Conservation (phyloP, 2,329 filamentous ascomycete genomes). For the Venturia oleaginea region DNA sequence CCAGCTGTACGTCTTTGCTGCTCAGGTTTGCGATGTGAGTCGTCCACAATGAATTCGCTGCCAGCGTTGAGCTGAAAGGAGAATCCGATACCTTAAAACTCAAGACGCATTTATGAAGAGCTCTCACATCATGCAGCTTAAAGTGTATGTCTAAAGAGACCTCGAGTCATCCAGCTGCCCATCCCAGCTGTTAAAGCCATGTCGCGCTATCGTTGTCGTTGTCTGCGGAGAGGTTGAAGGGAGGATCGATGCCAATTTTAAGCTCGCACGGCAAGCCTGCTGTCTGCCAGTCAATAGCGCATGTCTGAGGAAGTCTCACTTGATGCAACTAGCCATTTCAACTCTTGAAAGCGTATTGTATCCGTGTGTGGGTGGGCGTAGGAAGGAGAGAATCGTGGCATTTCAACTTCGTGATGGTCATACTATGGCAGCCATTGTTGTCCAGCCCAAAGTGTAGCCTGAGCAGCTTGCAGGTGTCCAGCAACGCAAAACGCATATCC, state of each 20-base stretch:
- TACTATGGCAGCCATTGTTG: too few relatives aligned
- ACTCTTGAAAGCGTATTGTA: neutral
- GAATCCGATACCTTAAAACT: neutral
- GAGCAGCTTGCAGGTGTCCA: too few relatives aligned
- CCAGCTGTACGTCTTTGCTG: neutral
- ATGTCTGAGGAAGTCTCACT: neutral
- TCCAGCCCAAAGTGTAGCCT: too few relatives aligned
- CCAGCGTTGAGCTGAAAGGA: neutral
- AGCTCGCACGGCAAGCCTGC: neutral
- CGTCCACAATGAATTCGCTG: neutral
- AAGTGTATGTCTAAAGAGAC: neutral
- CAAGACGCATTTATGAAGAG: neutral
- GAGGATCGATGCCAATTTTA: neutral
- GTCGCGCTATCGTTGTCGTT: neutral
- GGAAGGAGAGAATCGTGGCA: neutral
- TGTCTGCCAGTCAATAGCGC: neutral
- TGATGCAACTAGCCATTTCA: neutral
- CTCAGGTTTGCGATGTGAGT: neutral
- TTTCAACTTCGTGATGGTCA: neutral
- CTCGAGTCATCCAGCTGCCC: neutral
- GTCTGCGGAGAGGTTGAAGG: neutral
- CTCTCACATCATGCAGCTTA: neutral
- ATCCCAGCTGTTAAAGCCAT: neutral
- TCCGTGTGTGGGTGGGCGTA: neutral
- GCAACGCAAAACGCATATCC: neutral